These are phyloP conservation scores for Yarrowia bubula DNA, from an alignment of 805 yeast genomes.

Conservation along the genomic window DNA sequence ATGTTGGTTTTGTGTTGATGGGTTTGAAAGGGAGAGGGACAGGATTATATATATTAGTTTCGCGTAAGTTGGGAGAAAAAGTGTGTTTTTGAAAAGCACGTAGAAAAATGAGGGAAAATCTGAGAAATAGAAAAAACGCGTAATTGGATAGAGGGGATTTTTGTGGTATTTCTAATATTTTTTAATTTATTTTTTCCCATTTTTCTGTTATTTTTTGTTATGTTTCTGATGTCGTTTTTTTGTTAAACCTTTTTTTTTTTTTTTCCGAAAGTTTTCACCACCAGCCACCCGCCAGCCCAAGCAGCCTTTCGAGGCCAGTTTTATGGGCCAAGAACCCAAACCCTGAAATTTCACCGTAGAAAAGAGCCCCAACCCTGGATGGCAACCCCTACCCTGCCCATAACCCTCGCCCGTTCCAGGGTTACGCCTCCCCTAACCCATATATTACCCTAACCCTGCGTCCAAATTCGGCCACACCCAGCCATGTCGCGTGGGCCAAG, in stretches of 20 bases:
- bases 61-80: not conserved
- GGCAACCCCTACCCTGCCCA: not conserved
- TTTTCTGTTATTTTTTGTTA: not conserved
- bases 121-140: not conserved
- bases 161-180: not conserved
- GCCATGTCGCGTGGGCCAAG: not conserved
- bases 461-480: not conserved
- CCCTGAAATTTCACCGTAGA: not conserved
- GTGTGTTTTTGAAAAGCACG: not conserved
- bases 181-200: not conserved
- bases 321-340: too few species aligned
- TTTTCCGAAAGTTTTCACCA: too few species aligned
- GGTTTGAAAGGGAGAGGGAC: not conserved
- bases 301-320: too few species aligned
- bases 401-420: not conserved
- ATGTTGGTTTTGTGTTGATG: not conserved
- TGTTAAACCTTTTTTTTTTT: too few species aligned
- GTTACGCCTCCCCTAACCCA: not conserved
- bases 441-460: not conserved
- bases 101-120: not conserved
- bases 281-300: slow-evolving; percentile 20
- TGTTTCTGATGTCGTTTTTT: too few species aligned
- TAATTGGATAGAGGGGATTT: not conserved
- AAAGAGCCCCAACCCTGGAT: not conserved
- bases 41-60: slow-evolving; percentile 17